Base-by-base conservation (phyloP, 1,139 yeast species). In the Geotrichum australiense region DNA sequence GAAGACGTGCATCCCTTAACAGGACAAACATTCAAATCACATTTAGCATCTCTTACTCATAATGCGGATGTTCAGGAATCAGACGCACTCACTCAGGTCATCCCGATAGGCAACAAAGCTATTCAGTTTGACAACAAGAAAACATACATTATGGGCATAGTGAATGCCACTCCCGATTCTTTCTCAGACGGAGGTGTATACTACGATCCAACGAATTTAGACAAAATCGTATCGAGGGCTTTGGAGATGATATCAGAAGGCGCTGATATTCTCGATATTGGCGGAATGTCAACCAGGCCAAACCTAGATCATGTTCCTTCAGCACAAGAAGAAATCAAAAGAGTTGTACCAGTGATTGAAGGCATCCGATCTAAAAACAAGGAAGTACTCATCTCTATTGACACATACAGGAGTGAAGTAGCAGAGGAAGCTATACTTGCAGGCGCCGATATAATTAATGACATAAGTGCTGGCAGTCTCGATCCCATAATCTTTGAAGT, bases 391-490 rank as follows among this genome's bases (percentile, higher is more conserved):
- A 66, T 91, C 20, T 85, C 96, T 4, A 67, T 91, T 18, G 99
- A 91, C 57, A 89, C 98, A 0, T 91, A 79, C 57, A 70, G 95
- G 35, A 64, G 89, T 0, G 54, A 56, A 1, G 95, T 93, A 5
- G 97, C 97, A 0, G 70, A 69, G 40, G 73, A 69, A 35, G 74
- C 89, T 1, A 66, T 91, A 25, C 56, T 59, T 16, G 79, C 77
- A 0, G 98, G 98, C 2, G 96, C 94, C 0, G 91, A 87, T 59
- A 83, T 93, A 31, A 78, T 91, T 57, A 91, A 91, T 62, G 99
- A 91, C 57, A 78, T 91, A 11, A 80, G 91, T 29, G 91, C 87
- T 59, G 98, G 97, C 0, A 61, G 68, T 11, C 71, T 72, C 50
- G 97, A 89, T 55, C 66, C 69, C 0, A 50, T 60, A 1, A 83